phyloP scores from a whole-genome alignment of 768 basidiomycete genomes.

The Russula olivacea region DNA sequence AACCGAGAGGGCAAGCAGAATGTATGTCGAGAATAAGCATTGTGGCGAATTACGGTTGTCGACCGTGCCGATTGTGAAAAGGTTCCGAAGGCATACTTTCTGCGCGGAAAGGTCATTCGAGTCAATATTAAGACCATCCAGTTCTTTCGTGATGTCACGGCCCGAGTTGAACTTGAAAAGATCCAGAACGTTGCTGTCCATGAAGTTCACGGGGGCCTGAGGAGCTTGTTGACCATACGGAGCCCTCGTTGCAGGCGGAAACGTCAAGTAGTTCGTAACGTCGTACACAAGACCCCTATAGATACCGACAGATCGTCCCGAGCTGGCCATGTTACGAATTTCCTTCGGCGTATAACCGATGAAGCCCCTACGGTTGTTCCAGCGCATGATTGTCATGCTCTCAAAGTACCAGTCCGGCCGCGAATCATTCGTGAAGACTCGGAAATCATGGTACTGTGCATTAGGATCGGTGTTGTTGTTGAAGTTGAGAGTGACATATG shows the following conservation, averaged over 20 bases:
- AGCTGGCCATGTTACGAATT: constrained; percentile 61
- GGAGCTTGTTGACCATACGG: constrained; percentile 44
- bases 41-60: constrained; percentile 90
- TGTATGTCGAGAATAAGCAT: constrained; percentile 86
- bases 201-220: constrained; percentile 53
- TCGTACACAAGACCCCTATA: constrained; percentile 87
- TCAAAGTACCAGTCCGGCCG: constrained; percentile 99
- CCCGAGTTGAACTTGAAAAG: constrained; percentile 76
- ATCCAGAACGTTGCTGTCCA: constrained; percentile 60
- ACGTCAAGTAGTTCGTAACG: constrained; percentile 69
- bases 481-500: constrained; percentile 69
- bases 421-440: constrained; percentile 78
- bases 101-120: constrained; percentile 58
- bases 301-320: constrained; percentile 68
- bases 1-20: constrained; percentile 81
- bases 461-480: constrained; percentile 73
- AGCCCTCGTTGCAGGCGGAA: constrained; percentile 50
- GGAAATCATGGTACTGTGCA: constrained; percentile 92
- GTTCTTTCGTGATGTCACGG: constrained; percentile 69
- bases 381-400: constrained; percentile 89
- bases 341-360: constrained; percentile 76
- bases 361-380: constrained; percentile 82
- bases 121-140: constrained; percentile 61
- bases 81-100: constrained; percentile 84
- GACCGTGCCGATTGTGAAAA: constrained; percentile 87